These are phyloP conservation scores for Mercurialis annua DNA, from an alignment of 345 rosid species.

Conservation along the genomic window DNA sequence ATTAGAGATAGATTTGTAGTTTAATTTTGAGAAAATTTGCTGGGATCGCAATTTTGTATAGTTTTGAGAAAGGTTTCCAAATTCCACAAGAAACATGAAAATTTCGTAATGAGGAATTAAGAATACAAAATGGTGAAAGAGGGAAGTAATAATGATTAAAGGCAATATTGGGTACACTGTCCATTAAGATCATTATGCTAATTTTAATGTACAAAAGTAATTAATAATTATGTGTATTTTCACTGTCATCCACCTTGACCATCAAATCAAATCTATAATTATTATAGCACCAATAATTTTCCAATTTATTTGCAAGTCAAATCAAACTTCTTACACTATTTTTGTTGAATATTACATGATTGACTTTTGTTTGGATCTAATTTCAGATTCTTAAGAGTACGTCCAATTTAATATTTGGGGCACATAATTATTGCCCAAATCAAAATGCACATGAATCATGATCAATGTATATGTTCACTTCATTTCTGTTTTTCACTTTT, in stretches of 20 bases:
- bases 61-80: not conserved
- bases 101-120: not conserved
- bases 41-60: not conserved
- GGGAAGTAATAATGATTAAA: not conserved
- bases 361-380: constrained; percentile 2
- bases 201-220: not conserved
- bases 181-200: not conserved
- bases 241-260: constrained; percentile 10
- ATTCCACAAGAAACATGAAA: not conserved
- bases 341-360: not conserved
- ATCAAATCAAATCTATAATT: not conserved
- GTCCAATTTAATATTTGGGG: constrained; percentile 1
- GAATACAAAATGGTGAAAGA: not conserved
- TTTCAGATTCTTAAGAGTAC: constrained; percentile 1
- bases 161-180: not conserved
- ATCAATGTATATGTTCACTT: constrained; percentile 13
- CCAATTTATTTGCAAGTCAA: constrained; percentile 12
- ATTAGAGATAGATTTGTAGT: too few relatives aligned
- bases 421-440: constrained; percentile 22
- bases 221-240: not conserved
- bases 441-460: constrained; percentile 24
- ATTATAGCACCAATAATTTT: not conserved
- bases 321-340: not conserved
- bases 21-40: too few relatives aligned
- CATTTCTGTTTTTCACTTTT: not conserved